Evolutionary conservation across 1,284 basidiomycete genomes (phyloP).

Genomic region (Naganishia liquefaciens): DNA sequence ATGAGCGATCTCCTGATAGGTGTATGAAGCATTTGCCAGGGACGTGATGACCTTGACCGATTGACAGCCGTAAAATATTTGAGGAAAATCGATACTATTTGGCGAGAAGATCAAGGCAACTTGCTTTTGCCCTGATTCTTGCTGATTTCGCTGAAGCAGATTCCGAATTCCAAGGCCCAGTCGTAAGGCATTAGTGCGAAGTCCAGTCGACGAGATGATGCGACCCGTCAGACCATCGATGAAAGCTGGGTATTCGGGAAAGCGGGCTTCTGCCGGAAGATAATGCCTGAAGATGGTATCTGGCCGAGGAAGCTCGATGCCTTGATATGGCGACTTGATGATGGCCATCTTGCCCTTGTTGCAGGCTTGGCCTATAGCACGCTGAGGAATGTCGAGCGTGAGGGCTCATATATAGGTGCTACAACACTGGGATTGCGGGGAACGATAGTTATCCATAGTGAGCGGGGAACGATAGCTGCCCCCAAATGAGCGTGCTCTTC

Average conservation of each 20-base stretch:
- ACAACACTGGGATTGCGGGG: no score
- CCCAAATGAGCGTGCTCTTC: no score
- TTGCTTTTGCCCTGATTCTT: not conserved
- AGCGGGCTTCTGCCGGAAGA: slow-evolving; percentile 1
- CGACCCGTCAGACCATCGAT: slow-evolving; percentile 28
- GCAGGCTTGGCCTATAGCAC: not conserved
- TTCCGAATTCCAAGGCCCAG: slow-evolving; percentile 23
- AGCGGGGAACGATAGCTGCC: no score
- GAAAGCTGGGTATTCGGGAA: slow-evolving; percentile 26
- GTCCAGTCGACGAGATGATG: slow-evolving; percentile 18
- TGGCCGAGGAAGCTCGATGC: not conserved
- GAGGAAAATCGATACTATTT: slow-evolving; percentile 68
- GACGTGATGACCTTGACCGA: slow-evolving; percentile 45
- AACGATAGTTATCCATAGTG: no score
- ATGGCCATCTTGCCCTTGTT: not conserved
- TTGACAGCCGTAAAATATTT: slow-evolving; percentile 61
- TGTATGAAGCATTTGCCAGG: slow-evolving; percentile 49
- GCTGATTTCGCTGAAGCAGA: not conserved
- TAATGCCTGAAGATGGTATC: slow-evolving; percentile 19
- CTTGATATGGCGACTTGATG: slow-evolving; percentile 5
- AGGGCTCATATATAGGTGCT: no score
- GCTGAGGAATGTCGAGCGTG: not conserved
- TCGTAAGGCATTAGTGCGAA: slow-evolving; percentile 29
- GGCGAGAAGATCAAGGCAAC: slow-evolving; percentile 44
- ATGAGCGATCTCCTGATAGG: slow-evolving; percentile 48